Percentiles rank a stretch among this genome's conserved stretches.
Evolutionary conservation across 306 rosid genomes (phyloP).

Genomic region (Glycine latifolia): DNA sequence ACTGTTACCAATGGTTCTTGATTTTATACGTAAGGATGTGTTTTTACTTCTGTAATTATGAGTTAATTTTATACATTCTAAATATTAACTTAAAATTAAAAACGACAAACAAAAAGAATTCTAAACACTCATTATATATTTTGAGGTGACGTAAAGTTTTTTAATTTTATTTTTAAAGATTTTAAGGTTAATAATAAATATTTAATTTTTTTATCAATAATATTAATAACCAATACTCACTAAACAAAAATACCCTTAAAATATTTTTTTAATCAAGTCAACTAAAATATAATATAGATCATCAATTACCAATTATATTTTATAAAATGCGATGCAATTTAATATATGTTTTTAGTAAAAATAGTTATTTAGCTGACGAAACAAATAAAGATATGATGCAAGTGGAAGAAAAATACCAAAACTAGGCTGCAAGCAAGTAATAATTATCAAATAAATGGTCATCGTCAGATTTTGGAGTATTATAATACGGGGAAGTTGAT

Average conservation of each 20-base stretch:
- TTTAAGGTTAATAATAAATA: neutral
- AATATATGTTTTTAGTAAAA: neutral
- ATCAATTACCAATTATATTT: neutral
- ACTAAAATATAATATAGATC: neutral
- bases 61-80: no score
- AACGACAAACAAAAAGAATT: no score
- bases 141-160: neutral
- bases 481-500: neutral
- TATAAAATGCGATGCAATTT: neutral
- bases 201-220: neutral
- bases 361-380: neutral
- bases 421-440: constrained; percentile 9
- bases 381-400: neutral
- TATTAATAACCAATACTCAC: neutral
- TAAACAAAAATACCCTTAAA: neutral
- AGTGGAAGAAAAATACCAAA: neutral
- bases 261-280: neutral
- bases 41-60: no score
- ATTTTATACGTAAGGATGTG: no score
- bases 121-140: no score
- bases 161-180: neutral
- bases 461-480: constrained; percentile 30
- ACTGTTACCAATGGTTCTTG: no score
- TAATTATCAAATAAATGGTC: constrained; percentile 36
- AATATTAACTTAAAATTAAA: no score